Conservation (phyloP, 192 early-diverging fungal species). For the Cetraspora pellucida region DNA sequence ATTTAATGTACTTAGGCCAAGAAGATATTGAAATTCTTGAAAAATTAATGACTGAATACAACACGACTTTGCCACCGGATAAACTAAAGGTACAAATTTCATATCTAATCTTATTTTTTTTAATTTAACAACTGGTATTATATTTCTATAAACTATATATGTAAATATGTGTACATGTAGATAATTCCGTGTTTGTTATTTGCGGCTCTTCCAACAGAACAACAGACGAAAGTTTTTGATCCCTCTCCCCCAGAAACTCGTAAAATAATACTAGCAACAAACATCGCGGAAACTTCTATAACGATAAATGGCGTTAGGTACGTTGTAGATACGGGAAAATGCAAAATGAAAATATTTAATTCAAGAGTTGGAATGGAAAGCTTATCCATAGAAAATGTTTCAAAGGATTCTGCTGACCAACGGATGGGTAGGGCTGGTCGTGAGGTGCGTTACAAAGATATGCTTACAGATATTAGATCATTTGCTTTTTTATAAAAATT, state of each 20-base stretch:
- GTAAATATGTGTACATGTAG: slow-evolving; percentile 31
- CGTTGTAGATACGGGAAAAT: slow-evolving; percentile 92
- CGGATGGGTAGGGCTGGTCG: slow-evolving; percentile 94
- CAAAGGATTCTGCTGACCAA: slow-evolving; percentile 90
- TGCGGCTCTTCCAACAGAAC: slow-evolving; percentile 85
- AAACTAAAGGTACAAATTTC: slow-evolving; percentile 19
- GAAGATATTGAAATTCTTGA: slow-evolving; percentile 94
- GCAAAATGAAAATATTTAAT: slow-evolving; percentile 89
- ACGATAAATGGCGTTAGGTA: slow-evolving; percentile 94
- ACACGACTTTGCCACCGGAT: slow-evolving; percentile 60
- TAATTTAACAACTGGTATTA: background rate
- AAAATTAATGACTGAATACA: slow-evolving; percentile 76
- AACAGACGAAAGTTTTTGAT: slow-evolving; percentile 90
- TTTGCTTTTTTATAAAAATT: background rate
- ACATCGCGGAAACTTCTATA: slow-evolving; percentile 98
- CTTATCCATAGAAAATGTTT: slow-evolving; percentile 83
- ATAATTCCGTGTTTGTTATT: slow-evolving; percentile 88
- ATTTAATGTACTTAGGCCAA: slow-evolving; percentile 51
- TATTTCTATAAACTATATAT: background rate
- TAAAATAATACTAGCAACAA: slow-evolving; percentile 94
- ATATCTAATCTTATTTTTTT: background rate
- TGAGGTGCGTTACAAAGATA: slow-evolving; percentile 58
- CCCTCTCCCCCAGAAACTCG: slow-evolving; percentile 80
- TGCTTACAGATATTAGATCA: background rate
- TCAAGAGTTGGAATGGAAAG: slow-evolving; percentile 89